Base-by-base conservation (phyloP, 495 filamentous ascomycete species). In the Halenospora varia region DNA sequence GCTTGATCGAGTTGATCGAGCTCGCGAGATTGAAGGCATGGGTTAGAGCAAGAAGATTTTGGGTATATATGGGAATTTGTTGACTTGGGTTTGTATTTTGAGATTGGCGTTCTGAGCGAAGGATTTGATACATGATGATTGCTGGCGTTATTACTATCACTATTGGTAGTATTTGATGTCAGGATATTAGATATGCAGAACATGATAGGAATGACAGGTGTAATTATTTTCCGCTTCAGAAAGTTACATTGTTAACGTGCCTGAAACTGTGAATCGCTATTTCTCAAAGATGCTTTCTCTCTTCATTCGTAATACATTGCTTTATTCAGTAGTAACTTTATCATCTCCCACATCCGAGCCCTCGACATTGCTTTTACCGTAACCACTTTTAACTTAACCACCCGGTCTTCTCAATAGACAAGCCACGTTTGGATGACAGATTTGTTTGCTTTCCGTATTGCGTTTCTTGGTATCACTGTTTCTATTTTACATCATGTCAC, bases 1-100 rank as follows among this genome's bases (percentile, higher is more conserved):
- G 50, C 62, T 18, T 61, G 48, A 45, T 26, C 46, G 2, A 20
- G 35, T 9, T 40, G 35, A n/a, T n/a, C n/a, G n/a, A n/a, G n/a
- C n/a, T n/a, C n/a, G n/a, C n/a, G n/a, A n/a, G n/a, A n/a, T n/a
- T n/a, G n/a, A n/a, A n/a, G n/a, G n/a, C n/a, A n/a, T n/a, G n/a
- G n/a, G n/a, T n/a, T n/a, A n/a, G n/a, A n/a, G n/a, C n/a, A n/a
- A n/a, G n/a, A n/a, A n/a, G n/a, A n/a, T 35, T 35, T 35, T 35
- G 4, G 29, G 29, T 19, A n/a, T 25, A 11, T 11, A 2, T 57
- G 24, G 29, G 11, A 15, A 25, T 2, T 29, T 49, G 35, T 57
- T 4, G 11, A 40, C 50, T 29, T 49, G 2, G 20, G 25, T 20
- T 22, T 48, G 23, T 15, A 51, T 29, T 9, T 56, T 29, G 48